Base-by-base conservation (phyloP, 352 stramenopile species). In the Plasmopara viticola region DNA sequence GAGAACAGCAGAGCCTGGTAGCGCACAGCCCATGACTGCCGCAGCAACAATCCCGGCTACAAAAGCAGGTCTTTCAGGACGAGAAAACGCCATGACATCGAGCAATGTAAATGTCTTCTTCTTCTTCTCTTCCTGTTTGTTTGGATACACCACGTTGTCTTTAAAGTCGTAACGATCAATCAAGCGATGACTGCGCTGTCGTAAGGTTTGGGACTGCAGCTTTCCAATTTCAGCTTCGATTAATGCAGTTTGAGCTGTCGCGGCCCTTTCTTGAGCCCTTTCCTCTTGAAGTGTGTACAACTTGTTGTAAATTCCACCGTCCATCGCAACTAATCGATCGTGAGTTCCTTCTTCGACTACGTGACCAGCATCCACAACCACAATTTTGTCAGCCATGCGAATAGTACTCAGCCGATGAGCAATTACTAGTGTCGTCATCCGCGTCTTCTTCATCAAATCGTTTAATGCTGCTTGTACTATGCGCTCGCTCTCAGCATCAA, bases 1-100 rank as follows among this genome's bases (percentile, higher is more conserved):
- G 17, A 44, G 39, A 12, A 44, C 39, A 29, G 39, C 39, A 44
- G 39, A 44, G 5, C n/a, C n/a, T 29, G 39, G 39, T 44, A 44
- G 12, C 1, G 39, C 39, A 44, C 39, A 25, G 6, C 39, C 39
- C 17, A 44, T 29, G 6, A 44, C n/a, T 13, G 39, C 39, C 6
- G 39, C 39, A 25, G 39, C 39, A 15, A 44, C 6, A 7, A 44
- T 25, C 10, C 39, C 39, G n/a, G 30, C 17, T 6, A 44, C 17
- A 44, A 44, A 44, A n/a, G 12, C 39, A n/a, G n/a, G 39, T 29
- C 39, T 6, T 15, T 44, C 39, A 14, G 39, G 39, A 44, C 39
- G 39, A 25, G 39, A 44, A 29, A 44, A 44, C 6, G 39, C 39
- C n/a, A 44, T 25, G n/a, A n/a, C 17, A 44, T 44, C 39, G 12